These are phyloP conservation scores for Erigeron canadensis DNA, from an alignment of 129 eudicot species.

Conservation along the genomic window DNA sequence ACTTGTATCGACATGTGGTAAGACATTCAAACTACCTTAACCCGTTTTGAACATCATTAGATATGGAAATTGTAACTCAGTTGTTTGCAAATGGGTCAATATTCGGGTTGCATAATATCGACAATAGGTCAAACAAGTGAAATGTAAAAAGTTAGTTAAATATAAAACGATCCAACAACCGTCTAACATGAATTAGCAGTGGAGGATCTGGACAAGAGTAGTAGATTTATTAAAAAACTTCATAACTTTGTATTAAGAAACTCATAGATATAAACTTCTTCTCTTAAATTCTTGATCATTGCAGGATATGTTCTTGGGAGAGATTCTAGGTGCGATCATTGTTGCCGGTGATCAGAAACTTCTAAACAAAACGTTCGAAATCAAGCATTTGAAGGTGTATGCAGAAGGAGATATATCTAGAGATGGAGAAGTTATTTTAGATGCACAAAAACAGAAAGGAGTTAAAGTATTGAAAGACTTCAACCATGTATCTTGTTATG, in stretches of 20 bases:
- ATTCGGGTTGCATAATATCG: too few relatives aligned
- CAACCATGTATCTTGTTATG: constrained; percentile 43
- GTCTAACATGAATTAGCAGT: too few relatives aligned
- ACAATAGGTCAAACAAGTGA: too few relatives aligned
- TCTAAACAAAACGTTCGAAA: constrained; percentile 33
- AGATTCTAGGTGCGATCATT: constrained; percentile 71
- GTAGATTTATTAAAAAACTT: too few relatives aligned
- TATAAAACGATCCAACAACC: too few relatives aligned
- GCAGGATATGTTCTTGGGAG: constrained; percentile 72
- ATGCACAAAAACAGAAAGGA: constrained; percentile 35
- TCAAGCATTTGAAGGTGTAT: constrained; percentile 39
- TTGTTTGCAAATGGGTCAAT: too few relatives aligned
- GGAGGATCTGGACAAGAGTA: too few relatives aligned
- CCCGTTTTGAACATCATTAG: not conserved
- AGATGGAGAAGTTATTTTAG: constrained; percentile 61
- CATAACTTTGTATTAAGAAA: too few relatives aligned
- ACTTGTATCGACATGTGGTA: constrained; percentile 71
- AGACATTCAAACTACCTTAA: not conserved
- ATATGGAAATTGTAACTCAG: not conserved
- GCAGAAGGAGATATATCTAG: constrained; percentile 49
- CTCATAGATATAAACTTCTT: not conserved
- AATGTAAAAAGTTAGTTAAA: too few relatives aligned
- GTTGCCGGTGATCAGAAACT: constrained; percentile 35
- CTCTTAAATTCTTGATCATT: not conserved
- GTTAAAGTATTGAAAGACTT: constrained; percentile 53